Evolutionary conservation across 1,284 basidiomycete genomes (phyloP).

Genomic region (Tetrapyrgos nigripes): DNA sequence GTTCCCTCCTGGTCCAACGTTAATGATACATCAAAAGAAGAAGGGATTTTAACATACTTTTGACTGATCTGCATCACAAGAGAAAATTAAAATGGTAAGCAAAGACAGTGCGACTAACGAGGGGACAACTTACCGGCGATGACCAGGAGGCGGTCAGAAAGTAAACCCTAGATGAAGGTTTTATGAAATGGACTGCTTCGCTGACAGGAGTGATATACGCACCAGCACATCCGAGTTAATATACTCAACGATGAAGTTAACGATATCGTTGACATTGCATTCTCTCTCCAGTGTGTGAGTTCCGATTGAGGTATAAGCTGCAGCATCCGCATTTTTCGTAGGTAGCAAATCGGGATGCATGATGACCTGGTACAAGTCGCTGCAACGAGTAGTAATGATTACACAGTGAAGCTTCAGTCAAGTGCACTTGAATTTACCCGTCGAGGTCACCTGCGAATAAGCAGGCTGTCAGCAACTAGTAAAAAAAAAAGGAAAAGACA

Average conservation of each 20-base stretch:
- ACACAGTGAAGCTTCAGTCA: neutral
- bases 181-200: neutral
- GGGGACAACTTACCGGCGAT: slow-evolving; percentile 72
- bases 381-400: slow-evolving; percentile 24
- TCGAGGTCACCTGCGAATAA: slow-evolving; percentile 81
- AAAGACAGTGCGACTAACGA: neutral
- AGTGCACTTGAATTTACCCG: slow-evolving; percentile 51
- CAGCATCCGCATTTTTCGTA: slow-evolving; percentile 53
- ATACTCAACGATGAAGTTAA: slow-evolving; percentile 84
- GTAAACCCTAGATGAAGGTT: slow-evolving; percentile 55
- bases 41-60: slow-evolving; percentile 44
- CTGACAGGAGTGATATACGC: slow-evolving; percentile 21
- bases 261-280: slow-evolving; percentile 76
- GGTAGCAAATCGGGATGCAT: slow-evolving; percentile 60
- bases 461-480: slow-evolving; percentile 66
- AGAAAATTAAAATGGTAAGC: neutral
- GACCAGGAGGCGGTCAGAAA: slow-evolving; percentile 72
- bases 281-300: slow-evolving; percentile 55
- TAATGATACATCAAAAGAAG: slow-evolving; percentile 1
- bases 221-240: slow-evolving; percentile 82
- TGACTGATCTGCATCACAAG: slow-evolving; percentile 61
- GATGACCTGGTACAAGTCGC: slow-evolving; percentile 63
- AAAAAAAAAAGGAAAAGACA: neutral
- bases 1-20: slow-evolving; percentile 60
- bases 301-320: slow-evolving; percentile 52